phyloP scores from a whole-genome alignment of 441 rosid genomes.

The Brassica balearica region DNA sequence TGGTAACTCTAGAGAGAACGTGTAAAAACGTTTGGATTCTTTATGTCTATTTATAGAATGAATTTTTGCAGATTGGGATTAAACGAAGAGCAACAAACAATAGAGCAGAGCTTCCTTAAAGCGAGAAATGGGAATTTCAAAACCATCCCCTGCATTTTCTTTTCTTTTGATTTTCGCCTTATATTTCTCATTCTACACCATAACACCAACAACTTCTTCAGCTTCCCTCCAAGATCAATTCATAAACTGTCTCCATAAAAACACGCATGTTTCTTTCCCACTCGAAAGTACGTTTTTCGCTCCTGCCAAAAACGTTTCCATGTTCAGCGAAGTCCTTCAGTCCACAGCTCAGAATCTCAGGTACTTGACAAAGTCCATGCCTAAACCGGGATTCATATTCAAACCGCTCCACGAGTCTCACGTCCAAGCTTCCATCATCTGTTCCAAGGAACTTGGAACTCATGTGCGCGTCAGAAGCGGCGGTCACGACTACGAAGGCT shows the following conservation, averaged over 20 bases:
- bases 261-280: neutral
- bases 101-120: slow-evolving; percentile 9
- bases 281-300: slow-evolving; percentile 1
- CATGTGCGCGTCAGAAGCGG: neutral
- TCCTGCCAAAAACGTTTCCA: slow-evolving; percentile 4
- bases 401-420: slow-evolving; percentile 13
- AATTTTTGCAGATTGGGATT: slow-evolving; percentile 33
- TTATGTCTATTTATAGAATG: slow-evolving; percentile 22
- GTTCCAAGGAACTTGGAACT: slow-evolving; percentile 10
- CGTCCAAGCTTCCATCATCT: slow-evolving; percentile 11
- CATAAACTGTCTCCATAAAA: too few species aligned
- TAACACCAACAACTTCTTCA: neutral
- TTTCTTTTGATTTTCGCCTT: slow-evolving; percentile 3
- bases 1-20: slow-evolving; percentile 19
- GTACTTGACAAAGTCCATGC: slow-evolving; percentile 6
- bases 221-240: neutral
- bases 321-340: slow-evolving; percentile 9
- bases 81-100: too few species aligned
- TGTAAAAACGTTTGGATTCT: neutral
- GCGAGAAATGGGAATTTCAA: slow-evolving; percentile 22
- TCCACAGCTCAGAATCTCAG: slow-evolving; percentile 1
- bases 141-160: neutral
- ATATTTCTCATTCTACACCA: neutral
- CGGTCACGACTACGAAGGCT: slow-evolving; percentile 12
- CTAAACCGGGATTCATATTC: slow-evolving; percentile 9